Evolutionary conservation across 305 asterid species (phyloP), one percentile per base, ranked within the genome.

Genomic region (Caryopteris hybrid): DNA sequence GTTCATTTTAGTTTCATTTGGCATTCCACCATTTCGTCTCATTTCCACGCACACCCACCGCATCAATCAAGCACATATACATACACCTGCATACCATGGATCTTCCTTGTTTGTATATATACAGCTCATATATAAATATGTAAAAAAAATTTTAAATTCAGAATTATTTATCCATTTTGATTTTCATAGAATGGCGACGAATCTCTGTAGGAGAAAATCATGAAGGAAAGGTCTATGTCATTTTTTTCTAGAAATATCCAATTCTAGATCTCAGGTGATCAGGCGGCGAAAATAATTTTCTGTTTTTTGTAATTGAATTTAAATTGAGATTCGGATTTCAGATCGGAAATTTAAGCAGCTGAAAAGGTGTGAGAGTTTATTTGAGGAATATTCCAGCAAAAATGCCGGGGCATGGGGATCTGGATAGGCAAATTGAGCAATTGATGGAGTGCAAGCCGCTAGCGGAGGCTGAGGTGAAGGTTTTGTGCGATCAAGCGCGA

Each of bases 391-490:
- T 3, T n/a, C n/a, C 8, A 31, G 71, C 14, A 81, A 79, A 72
- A 78, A 93, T 90, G 97, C 89, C 96, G 80, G 84, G 85, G 70
- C 90, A 82, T 36, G 91, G 80, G 78, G 97, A 93, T 93, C 86
- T 93, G 83, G 99, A 93, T 67, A 78, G 97, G 81, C 95, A 93
- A 61, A 82, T 93, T 57, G 92, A 76, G 83, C 99, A 93, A 61
- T 69, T 93, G 89, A 93, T 88, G 97, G 97, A 88, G 76, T 90
- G 99, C 87, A 88, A 93, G 82, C 90, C 91, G 66, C 76, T 92
- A 17, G 18, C 89, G 56, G 97, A 90, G 83, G 78, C 78, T 75
- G 99, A 88, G 82, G 99, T 93, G 73, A 87, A 82, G 80, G 34
- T 71, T 75, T 68, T 93, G 71, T 93, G 96, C 84, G 99, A 93